These are phyloP conservation scores for Claviceps spartinae DNA, from an alignment of 2,329 filamentous ascomycete genomes.

Conservation along the genomic window DNA sequence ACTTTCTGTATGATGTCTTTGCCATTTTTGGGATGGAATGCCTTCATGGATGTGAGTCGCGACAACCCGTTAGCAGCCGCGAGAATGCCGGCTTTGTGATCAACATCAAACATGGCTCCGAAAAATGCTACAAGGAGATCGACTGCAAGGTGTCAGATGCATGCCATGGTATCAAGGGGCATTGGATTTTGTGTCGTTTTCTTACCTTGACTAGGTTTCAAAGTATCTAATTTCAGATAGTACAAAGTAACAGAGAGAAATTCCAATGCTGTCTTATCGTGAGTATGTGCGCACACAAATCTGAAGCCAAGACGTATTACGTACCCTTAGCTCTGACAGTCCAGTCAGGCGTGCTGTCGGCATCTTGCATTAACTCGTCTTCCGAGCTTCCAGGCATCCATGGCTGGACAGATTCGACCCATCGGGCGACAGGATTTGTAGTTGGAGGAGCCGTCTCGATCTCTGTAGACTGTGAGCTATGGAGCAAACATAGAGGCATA, in stretches of 20 bases:
- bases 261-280: constrained; percentile 30
- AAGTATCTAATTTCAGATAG: constrained; percentile 28
- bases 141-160: constrained; percentile 15
- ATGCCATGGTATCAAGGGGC: background rate
- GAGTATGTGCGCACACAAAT: background rate
- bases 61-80: constrained; percentile 39
- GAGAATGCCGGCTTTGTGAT: constrained; percentile 45
- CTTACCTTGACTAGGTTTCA: constrained; percentile 38
- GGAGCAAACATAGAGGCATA: background rate
- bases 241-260: constrained; percentile 42
- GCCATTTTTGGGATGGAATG: constrained; percentile 35
- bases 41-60: constrained; percentile 34
- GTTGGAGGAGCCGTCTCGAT: constrained; percentile 30
- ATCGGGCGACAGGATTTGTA: constrained; percentile 35
- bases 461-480: constrained; percentile 18
- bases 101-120: constrained; percentile 43
- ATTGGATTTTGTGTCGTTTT: background rate
- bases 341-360: constrained; percentile 32
- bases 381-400: constrained; percentile 35
- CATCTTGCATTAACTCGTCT: constrained; percentile 23
- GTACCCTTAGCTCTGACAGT: constrained; percentile 39
- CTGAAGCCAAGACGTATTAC: background rate
- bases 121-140: constrained; percentile 40
- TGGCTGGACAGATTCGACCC: constrained; percentile 40
- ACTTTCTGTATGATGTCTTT: constrained; percentile 35